Conservation (phyloP, 805 yeast genomes). For the Saturnispora galanensis region DNA sequence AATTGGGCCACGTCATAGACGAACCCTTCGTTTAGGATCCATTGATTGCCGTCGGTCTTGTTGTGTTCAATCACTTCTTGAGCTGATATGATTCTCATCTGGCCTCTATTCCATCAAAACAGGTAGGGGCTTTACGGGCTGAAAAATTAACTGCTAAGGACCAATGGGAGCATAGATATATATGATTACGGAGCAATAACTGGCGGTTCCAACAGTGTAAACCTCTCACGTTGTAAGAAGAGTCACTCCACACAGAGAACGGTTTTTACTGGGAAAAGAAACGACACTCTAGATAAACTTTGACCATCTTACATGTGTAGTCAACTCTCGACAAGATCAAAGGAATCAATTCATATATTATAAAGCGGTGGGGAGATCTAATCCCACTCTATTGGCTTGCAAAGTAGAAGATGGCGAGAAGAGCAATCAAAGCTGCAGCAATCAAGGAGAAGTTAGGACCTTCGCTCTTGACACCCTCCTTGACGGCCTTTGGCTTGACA, state of each 20-base stretch:
- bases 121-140: neutral
- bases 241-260: too few relatives aligned
- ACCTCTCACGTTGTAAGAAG: too few relatives aligned
- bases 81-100: slow-evolving; percentile 24
- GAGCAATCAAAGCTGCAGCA: slow-evolving; percentile 28
- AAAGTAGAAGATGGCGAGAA: slow-evolving; percentile 37
- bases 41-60: slow-evolving; percentile 52
- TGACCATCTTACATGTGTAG: too few relatives aligned
- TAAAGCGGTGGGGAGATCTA: neutral
- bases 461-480: slow-evolving; percentile 16
- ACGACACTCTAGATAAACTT: too few relatives aligned
- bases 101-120: neutral
- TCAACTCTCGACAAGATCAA: too few relatives aligned
- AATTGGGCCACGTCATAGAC: slow-evolving; percentile 70
- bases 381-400: slow-evolving; percentile 15
- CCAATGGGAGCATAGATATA: neutral
- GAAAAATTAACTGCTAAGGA: neutral
- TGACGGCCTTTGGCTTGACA: slow-evolving; percentile 22
- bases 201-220: too few relatives aligned
- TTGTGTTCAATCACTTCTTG: slow-evolving; percentile 68
- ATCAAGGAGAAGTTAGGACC: slow-evolving; percentile 24
- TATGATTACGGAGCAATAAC: neutral
- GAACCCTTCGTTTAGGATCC: slow-evolving; percentile 77
- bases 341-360: neutral
- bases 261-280: too few relatives aligned